Evolutionary conservation across 2,329 filamentous ascomycete genomes (phyloP), one percentile per base, ranked within the genome.

Genomic region (Colletotrichum godetiae): DNA sequence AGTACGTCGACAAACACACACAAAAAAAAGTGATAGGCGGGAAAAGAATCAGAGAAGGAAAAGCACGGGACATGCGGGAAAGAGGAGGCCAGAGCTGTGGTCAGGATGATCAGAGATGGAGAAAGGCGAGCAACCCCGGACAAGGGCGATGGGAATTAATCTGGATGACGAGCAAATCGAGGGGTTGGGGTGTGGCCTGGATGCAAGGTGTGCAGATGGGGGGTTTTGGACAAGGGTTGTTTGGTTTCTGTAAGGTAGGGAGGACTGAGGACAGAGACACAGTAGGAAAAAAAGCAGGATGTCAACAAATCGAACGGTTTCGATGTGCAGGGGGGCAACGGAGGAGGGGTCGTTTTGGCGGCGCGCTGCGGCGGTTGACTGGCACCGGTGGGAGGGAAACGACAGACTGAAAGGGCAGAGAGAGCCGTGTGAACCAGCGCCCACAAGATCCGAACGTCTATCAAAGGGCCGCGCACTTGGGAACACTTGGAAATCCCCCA

Each of bases 261-360:
- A 37, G 24, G 13, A 15, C 27, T 29, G 27, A 4, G 27, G 27
- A 29, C 3, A 29, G 27, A 29, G 27, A 29, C 27, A 29, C 27
- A 29, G 27, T 3, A 15, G 10, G 19, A 24, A 56, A n/a, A 59
- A 35, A 22, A 49, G 42, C 24, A 62, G 49, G 22, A 46, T 73
- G 67, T 73, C 71, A 71, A 73, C 71, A 73, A 73, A 73, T 70
- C 60, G 60, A 73, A 57, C 56, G 59, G 61, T 52, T 67, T 67
- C 37, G 67, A 59, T 22, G 59, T 60, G 67, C 67, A 69, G 59
- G 65, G 59, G 66, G 42, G 66, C 59, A 69, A 60, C 58, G 31
- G 33, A 24, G 31, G 33, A 24, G 62, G 33, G 46, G n/a, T 35
- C 31, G 49, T 15, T 49, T n/a, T 49, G 42, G 42, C 42, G 42